Conservation (phyloP, 768 basidiomycete species). For the Piloderma croceum region DNA sequence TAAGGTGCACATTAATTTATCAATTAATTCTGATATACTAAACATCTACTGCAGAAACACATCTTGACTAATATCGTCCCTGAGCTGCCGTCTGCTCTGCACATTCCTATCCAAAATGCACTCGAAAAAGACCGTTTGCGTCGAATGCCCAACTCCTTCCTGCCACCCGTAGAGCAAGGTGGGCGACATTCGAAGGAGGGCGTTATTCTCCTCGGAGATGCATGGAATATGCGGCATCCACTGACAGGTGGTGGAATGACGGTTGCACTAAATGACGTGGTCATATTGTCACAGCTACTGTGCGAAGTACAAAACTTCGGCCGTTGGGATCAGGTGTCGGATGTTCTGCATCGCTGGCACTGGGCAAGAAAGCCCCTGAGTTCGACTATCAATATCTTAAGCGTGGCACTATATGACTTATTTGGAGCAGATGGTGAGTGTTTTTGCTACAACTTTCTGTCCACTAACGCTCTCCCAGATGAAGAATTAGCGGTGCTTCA, state of each 20-base stretch:
- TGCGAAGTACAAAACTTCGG: slow-evolving; percentile 34
- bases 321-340: slow-evolving; percentile 49
- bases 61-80: slow-evolving; percentile 73
- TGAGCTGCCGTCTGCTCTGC: slow-evolving; percentile 71
- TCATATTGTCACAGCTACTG: slow-evolving; percentile 62
- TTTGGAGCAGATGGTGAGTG: slow-evolving; percentile 88
- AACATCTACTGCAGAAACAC: slow-evolving; percentile 40
- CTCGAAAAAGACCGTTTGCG: slow-evolving; percentile 78
- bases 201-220: slow-evolving; percentile 83
- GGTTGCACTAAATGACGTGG: slow-evolving; percentile 84
- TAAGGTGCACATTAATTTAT: slow-evolving; percentile 43
- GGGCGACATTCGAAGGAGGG: slow-evolving; percentile 50
- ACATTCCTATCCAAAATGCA: slow-evolving; percentile 56
- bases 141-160: slow-evolving; percentile 93
- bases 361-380: slow-evolving; percentile 81
- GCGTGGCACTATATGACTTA: slow-evolving; percentile 88
- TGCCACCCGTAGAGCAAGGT: slow-evolving; percentile 72
- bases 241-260: slow-evolving; percentile 99
- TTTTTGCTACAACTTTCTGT: background rate
- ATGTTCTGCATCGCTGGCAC: slow-evolving; percentile 66
- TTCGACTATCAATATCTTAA: slow-evolving; percentile 87
- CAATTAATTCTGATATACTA: slow-evolving; percentile 6
- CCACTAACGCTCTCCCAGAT: slow-evolving; percentile 35
- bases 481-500: slow-evolving; percentile 58
- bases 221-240: slow-evolving; percentile 99